Evolutionary conservation across 2,329 filamentous ascomycete species (phyloP).

Genomic region (Penicillium verrucosum): DNA sequence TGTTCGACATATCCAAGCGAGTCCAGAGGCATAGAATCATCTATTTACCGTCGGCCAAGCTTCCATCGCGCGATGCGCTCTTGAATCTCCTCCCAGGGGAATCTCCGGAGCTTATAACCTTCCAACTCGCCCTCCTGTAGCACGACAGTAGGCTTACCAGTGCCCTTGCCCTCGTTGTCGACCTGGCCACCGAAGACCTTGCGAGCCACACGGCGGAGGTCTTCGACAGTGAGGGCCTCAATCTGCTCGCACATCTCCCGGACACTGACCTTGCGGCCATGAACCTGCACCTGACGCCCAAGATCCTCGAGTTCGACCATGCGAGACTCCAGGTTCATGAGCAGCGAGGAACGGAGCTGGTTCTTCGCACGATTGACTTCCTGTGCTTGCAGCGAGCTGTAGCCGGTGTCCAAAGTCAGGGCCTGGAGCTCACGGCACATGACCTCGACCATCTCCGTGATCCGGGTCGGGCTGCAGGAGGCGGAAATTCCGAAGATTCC

Average conservation of each 20-base stretch:
- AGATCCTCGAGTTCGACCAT: conserved; percentile 98
- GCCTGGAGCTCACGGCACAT: conserved; percentile 87
- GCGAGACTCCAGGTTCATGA: conserved; percentile 96
- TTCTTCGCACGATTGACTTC: conserved; percentile 96
- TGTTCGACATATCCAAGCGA: neutral
- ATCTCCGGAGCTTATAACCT: conserved; percentile 62
- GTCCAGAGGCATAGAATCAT: neutral
- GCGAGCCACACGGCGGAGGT: conserved; percentile 76
- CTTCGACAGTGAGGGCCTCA: conserved; percentile 72
- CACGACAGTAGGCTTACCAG: conserved; percentile 88
- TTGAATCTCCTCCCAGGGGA: conserved; percentile 88
- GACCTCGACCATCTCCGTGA: conserved; percentile 82
- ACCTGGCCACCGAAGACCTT: conserved; percentile 75
- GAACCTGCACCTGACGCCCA: conserved; percentile 92
- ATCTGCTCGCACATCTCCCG: conserved; percentile 90
- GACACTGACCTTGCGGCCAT: conserved; percentile 86
- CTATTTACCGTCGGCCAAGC: conserved; percentile 60
- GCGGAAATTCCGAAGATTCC: conserved; percentile 93
- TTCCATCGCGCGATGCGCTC: conserved; percentile 80
- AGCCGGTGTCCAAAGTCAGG: conserved; percentile 72
- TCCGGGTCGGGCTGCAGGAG: conserved; percentile 74
- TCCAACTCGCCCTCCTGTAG: conserved; percentile 83
- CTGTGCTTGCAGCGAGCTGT: conserved; percentile 64
- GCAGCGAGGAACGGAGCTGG: conserved; percentile 79
- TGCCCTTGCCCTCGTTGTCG: conserved; percentile 70